phyloP scores from a whole-genome alignment of 768 basidiomycete genomes.

The Hypholoma fasciculare region DNA sequence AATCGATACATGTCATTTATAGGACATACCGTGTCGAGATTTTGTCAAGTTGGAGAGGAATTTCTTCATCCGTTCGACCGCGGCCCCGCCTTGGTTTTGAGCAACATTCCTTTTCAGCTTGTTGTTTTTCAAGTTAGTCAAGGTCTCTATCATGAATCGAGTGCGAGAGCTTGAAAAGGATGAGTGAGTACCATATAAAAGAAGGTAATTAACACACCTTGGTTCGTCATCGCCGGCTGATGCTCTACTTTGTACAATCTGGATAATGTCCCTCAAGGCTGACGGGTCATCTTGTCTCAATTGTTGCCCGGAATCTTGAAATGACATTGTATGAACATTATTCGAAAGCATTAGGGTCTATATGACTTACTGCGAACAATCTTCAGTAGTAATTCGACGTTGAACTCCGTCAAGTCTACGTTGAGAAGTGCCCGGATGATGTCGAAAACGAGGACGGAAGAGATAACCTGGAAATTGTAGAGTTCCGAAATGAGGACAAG shows the following conservation, averaged over 20 bases:
- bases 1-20: not conserved
- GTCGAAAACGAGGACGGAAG: constrained; percentile 88
- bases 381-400: constrained; percentile 86
- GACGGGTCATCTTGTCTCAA: constrained; percentile 90
- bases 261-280: constrained; percentile 88
- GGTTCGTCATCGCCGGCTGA: constrained; percentile 46
- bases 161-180: constrained; percentile 70
- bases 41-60: constrained; percentile 76
- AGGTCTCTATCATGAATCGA: constrained; percentile 93
- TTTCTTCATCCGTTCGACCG: constrained; percentile 87
- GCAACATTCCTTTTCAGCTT: constrained; percentile 65
- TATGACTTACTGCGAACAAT: constrained; percentile 68
- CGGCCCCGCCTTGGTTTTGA: constrained; percentile 71
- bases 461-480: constrained; percentile 95
- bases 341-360: not conserved
- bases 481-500: constrained; percentile 87
- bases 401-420: constrained; percentile 67
- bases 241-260: constrained; percentile 75
- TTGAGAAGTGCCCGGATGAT: constrained; percentile 76
- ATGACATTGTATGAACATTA: constrained; percentile 11
- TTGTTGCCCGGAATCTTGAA: constrained; percentile 87
- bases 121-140: constrained; percentile 92
- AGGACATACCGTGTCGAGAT: constrained; percentile 63
- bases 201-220: constrained; percentile 40
- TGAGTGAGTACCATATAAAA: not conserved